A percentile compares a stretch with the other conserved stretches of the same genome.
Evolutionary conservation across 371 early-diverging fungal species (phyloP).

Genomic region (Rhizomucor pusillus): DNA sequence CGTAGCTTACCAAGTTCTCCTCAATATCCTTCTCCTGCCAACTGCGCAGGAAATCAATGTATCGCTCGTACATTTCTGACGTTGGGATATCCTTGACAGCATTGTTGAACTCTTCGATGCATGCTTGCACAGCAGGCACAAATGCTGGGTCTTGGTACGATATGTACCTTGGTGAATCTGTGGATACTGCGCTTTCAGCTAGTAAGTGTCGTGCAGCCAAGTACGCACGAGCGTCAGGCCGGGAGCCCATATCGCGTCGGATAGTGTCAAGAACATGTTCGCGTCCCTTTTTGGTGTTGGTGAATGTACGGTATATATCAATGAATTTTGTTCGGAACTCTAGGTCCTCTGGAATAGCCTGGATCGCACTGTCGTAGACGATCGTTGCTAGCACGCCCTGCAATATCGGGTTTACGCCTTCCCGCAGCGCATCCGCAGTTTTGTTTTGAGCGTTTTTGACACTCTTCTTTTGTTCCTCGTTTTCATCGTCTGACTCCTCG

Average conservation of each 20-base stretch:
- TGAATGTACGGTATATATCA: slow-evolving; percentile 63
- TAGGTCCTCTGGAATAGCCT: slow-evolving; percentile 68
- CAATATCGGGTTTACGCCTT: slow-evolving; percentile 68
- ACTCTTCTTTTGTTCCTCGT: slow-evolving; percentile 32
- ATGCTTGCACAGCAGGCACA: slow-evolving; percentile 54
- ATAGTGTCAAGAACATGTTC: slow-evolving; percentile 61
- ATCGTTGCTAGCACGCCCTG: slow-evolving; percentile 79
- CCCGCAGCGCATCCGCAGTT: slow-evolving; percentile 42
- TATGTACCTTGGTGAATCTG: slow-evolving; percentile 12
- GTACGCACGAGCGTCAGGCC: slow-evolving; percentile 59
- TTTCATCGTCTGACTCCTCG: slow-evolving; percentile 47
- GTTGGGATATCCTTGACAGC: slow-evolving; percentile 31
- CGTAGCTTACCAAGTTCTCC: slow-evolving; percentile 47
- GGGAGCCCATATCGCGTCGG: slow-evolving; percentile 53
- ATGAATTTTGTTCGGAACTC: slow-evolving; percentile 75
- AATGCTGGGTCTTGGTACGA: slow-evolving; percentile 47
- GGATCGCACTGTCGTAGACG: slow-evolving; percentile 83
- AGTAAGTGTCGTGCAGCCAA: slow-evolving; percentile 56
- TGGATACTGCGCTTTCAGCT: slow-evolving; percentile 31
- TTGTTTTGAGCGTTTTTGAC: slow-evolving; percentile 46
- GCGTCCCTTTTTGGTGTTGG: slow-evolving; percentile 47
- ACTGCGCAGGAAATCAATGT: slow-evolving; percentile 55
- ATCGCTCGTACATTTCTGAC: slow-evolving; percentile 57
- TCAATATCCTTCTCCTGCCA: slow-evolving; percentile 50
- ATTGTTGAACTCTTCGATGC: slow-evolving; percentile 48